Evolutionary conservation across 345 rosid species (phyloP).

Genomic region (Eucalyptus curtisii): DNA sequence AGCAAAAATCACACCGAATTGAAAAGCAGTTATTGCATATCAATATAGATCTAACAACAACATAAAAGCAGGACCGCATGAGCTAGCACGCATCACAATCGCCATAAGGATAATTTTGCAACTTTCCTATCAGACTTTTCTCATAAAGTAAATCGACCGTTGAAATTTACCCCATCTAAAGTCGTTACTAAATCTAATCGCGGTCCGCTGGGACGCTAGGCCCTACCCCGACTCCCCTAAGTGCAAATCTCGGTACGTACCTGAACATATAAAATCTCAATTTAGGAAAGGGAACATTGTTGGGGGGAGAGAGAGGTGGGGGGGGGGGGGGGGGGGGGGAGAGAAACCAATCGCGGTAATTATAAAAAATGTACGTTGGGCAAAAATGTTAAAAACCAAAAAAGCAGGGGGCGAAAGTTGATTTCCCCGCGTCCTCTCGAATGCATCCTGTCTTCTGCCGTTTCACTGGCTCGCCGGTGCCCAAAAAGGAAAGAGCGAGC

Average conservation of each 20-base stretch:
- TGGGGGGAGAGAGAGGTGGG: not conserved
- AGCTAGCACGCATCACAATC: not conserved
- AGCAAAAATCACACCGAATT: not conserved
- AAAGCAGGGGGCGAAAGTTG: not conserved
- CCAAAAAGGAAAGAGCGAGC: not conserved
- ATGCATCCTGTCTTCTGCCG: no score
- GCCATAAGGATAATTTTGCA: not conserved
- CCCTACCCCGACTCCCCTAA: not conserved
- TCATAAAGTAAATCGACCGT: not conserved
- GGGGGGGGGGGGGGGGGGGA: not conserved
- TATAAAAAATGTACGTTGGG: not conserved
- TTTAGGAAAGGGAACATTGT: not conserved
- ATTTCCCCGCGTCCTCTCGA: no score
- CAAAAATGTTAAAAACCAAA: not conserved
- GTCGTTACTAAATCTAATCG: not conserved
- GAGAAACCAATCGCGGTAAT: not conserved
- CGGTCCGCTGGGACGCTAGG: accelerated
- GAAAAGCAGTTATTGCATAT: not conserved
- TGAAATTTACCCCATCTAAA: not conserved
- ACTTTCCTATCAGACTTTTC: not conserved
- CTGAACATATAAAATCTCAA: not conserved
- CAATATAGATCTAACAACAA: not conserved
- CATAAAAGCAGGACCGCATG: accelerated
- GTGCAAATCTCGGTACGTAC: not conserved
- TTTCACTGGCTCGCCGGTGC: not conserved